Conservation (phyloP, 73 alveolate genomes). For the Effrenium voratum region DNA sequence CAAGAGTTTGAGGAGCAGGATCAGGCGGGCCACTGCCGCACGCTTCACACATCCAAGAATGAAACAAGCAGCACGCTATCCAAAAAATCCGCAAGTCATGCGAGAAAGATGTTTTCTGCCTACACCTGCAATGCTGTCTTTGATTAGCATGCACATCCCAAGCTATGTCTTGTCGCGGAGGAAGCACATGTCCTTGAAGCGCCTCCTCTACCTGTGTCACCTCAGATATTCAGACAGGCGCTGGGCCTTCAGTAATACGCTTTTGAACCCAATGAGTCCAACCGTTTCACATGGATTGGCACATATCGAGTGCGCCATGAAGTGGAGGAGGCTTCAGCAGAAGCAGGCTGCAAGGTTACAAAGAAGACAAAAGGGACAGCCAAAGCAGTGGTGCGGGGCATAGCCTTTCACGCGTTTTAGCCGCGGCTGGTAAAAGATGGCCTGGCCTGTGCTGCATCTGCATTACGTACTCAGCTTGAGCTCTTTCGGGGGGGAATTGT, state of each 20-base stretch:
- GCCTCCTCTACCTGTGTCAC: conserved; percentile 35
- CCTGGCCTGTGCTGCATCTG: conserved; percentile 26
- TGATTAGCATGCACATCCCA: conserved; percentile 24
- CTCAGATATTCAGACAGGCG: conserved; percentile 31
- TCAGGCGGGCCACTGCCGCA: conserved; percentile 10
- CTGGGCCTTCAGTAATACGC: conserved; percentile 18
- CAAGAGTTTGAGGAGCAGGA: conserved; percentile 20
- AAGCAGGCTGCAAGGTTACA: conserved; percentile 27
- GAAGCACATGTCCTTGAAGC: conserved; percentile 23
- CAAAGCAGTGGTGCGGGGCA: conserved; percentile 37
- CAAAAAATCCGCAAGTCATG: neutral
- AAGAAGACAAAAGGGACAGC: conserved; percentile 24
- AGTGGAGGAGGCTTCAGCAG: conserved; percentile 27
- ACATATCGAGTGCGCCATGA: conserved; percentile 26
- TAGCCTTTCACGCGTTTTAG: conserved; percentile 23
- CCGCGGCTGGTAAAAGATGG: conserved; percentile 31
- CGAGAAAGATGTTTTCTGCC: neutral
- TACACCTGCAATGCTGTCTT: conserved; percentile 18
- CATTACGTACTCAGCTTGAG: conserved; percentile 21
- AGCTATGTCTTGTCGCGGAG: conserved; percentile 29
- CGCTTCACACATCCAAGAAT: neutral
- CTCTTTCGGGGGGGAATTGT: conserved; percentile 20
- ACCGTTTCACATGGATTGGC: conserved; percentile 31
- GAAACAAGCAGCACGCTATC: neutral
- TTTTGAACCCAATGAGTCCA: conserved; percentile 16